Percentiles rank a stretch among this genome's conserved stretches.
Conservation (phyloP, 176 grass and related monocot species). For the Phoenix roebelenii region DNA sequence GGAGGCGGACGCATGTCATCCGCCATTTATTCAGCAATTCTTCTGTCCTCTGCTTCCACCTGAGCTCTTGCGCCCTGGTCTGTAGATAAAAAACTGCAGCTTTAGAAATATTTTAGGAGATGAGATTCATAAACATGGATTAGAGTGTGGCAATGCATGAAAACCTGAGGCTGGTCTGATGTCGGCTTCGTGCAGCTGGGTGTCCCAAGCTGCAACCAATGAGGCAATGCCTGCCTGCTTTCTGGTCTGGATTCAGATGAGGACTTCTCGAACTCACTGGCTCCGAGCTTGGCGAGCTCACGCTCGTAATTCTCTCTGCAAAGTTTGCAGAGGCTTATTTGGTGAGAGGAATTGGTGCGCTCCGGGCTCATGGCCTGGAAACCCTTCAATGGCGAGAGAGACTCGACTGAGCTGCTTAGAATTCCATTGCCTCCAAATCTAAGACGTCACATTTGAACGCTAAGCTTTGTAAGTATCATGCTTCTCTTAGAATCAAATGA, state of each 20-base stretch:
- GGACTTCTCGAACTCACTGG: background rate
- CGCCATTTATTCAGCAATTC: constrained; percentile 12
- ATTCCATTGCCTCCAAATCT: constrained; percentile 48
- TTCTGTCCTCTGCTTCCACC: background rate
- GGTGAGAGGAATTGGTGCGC: background rate
- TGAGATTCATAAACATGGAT: too few relatives aligned
- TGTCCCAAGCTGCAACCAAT: constrained; percentile 57
- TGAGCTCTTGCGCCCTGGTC: background rate
- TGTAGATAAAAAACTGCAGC: background rate
- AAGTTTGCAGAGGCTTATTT: constrained; percentile 27
- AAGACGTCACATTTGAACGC: background rate
- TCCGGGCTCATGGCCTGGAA: too few relatives aligned
- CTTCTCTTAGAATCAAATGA: too few relatives aligned
- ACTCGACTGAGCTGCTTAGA: constrained; percentile 55
- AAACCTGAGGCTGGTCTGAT: constrained; percentile 26
- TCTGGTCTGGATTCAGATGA: background rate
- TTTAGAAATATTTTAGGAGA: too few relatives aligned
- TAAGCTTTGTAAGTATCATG: too few relatives aligned
- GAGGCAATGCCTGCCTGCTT: constrained; percentile 27
- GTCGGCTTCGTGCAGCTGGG: constrained; percentile 2
- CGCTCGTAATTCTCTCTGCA: constrained; percentile 43
- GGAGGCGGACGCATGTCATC: background rate
- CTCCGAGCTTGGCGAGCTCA: constrained; percentile 20
- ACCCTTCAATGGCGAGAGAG: constrained; percentile 4
- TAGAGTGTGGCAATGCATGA: background rate